A percentile compares a stretch with the other conserved stretches of the same genome.
These are phyloP conservation scores for Chaetoscypha palmicola DNA, from an alignment of 2,329 filamentous ascomycete species.

Conservation along the genomic window DNA sequence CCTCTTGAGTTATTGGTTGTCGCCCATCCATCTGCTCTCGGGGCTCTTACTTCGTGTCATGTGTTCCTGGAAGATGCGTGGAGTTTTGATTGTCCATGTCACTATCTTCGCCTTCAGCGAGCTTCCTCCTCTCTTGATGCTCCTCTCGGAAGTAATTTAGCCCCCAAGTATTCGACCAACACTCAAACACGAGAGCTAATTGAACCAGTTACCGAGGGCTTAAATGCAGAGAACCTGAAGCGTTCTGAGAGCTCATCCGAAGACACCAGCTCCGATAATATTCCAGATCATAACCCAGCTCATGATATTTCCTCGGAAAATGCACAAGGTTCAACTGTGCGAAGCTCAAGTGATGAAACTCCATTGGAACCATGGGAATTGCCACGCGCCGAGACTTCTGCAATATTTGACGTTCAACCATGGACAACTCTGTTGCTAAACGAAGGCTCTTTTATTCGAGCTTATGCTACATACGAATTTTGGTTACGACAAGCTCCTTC, in stretches of 20 bases:
- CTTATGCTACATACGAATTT: slow-evolving; percentile 61
- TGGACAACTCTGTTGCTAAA: slow-evolving; percentile 65
- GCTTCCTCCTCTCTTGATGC: background rate
- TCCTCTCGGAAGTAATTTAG: background rate
- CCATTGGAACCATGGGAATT: slow-evolving; percentile 1
- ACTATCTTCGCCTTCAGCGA: slow-evolving; percentile 46
- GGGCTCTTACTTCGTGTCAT: slow-evolving; percentile 50
- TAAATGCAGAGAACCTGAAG: too few species aligned
- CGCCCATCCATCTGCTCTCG: slow-evolving; percentile 56
- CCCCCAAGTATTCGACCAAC: background rate
- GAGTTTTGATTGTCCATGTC: slow-evolving; percentile 57
- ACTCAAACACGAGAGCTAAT: background rate
- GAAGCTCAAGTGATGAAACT: too few species aligned
- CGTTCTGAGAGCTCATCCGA: too few species aligned
- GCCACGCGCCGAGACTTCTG: slow-evolving; percentile 3
- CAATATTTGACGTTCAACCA: slow-evolving; percentile 31
- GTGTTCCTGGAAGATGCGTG: slow-evolving; percentile 52
- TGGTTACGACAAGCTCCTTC: slow-evolving; percentile 51
- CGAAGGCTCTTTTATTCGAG: slow-evolving; percentile 66
- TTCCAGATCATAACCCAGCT: background rate
- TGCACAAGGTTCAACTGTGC: too few species aligned
- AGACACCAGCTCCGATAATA: background rate
- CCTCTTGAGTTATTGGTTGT: slow-evolving; percentile 49
- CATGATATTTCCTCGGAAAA: background rate
- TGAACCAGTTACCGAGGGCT: slow-evolving; percentile 2